Conservation (phyloP, 495 filamentous ascomycete genomes). For the Penicillium soppii region DNA sequence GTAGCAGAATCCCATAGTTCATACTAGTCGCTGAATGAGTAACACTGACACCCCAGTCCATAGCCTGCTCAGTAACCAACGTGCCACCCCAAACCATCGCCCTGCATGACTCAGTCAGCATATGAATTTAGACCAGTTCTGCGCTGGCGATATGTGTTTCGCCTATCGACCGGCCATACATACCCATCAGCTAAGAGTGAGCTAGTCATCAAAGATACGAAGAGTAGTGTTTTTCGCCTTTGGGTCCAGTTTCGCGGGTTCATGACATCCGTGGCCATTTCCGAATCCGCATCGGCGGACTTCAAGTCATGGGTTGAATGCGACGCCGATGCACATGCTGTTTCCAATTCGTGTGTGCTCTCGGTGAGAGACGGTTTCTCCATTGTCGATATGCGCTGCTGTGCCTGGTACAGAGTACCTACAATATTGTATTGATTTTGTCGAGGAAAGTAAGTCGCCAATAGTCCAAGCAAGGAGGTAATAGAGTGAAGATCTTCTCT, state of each 20-base stretch:
- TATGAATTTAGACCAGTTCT: no score
- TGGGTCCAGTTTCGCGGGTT: slow-evolving; percentile 31
- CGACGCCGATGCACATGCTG: slow-evolving; percentile 9
- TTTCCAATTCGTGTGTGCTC: slow-evolving; percentile 14
- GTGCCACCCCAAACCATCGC: slow-evolving; percentile 53
- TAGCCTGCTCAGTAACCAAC: slow-evolving; percentile 46
- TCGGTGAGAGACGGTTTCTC: slow-evolving; percentile 11
- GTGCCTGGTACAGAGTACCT: no score
- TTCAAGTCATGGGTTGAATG: slow-evolving; percentile 8
- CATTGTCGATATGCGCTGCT: slow-evolving; percentile 3
- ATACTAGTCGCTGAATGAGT: slow-evolving; percentile 44
- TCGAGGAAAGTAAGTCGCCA: no score
- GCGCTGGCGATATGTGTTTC: no score
- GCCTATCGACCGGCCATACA: not conserved
- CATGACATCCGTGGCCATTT: slow-evolving; percentile 7
- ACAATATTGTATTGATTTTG: no score
- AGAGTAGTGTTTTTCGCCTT: slow-evolving; percentile 32
- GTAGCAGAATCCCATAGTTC: slow-evolving; percentile 51
- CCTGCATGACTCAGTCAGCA: slow-evolving; percentile 19
- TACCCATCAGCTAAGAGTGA: slow-evolving; percentile 41
- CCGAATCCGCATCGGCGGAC: not conserved
- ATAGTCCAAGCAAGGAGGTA: slow-evolving; percentile 6
- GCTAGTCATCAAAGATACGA: slow-evolving; percentile 36
- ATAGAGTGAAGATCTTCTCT: slow-evolving; percentile 15
- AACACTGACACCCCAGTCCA: slow-evolving; percentile 46